Conservation (phyloP, 345 rosid species). For the Aurinia saxatilis region DNA sequence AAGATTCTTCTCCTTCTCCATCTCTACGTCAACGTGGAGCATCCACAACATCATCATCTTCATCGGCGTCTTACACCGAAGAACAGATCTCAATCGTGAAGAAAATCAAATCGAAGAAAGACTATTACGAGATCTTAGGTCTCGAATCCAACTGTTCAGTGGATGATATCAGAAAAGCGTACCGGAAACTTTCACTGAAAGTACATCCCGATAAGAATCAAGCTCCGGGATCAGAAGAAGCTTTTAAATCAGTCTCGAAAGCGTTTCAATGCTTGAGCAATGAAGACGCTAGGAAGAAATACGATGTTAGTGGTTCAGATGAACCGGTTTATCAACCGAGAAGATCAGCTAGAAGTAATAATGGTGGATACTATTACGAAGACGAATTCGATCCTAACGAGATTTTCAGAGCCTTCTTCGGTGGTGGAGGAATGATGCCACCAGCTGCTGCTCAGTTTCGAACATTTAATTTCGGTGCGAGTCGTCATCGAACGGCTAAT, state of each 20-base stretch:
- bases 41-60: slow-evolving; percentile 30
- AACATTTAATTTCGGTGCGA: slow-evolving; percentile 60
- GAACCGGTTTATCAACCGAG: slow-evolving; percentile 53
- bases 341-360: slow-evolving; percentile 38
- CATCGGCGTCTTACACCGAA: slow-evolving; percentile 45
- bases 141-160: slow-evolving; percentile 55
- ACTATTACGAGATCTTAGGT: slow-evolving; percentile 80
- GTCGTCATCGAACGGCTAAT: slow-evolving; percentile 50
- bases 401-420: slow-evolving; percentile 89
- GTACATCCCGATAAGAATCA: slow-evolving; percentile 95
- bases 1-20: slow-evolving; percentile 26
- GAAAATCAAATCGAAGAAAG: slow-evolving; percentile 71
- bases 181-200: slow-evolving; percentile 76
- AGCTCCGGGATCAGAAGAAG: slow-evolving; percentile 94
- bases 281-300: slow-evolving; percentile 57
- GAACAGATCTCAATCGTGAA: slow-evolving; percentile 74
- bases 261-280: slow-evolving; percentile 91
- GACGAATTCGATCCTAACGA: slow-evolving; percentile 85
- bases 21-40: slow-evolving; percentile 53
- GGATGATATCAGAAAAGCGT: slow-evolving; percentile 81
- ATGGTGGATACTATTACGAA: slow-evolving; percentile 48
- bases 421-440: slow-evolving; percentile 73
- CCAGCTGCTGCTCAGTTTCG: slow-evolving; percentile 67
- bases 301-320: slow-evolving; percentile 70
- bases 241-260: slow-evolving; percentile 75